These are phyloP conservation scores for Xanthoconium purpureum DNA, from an alignment of 768 basidiomycete genomes.

Conservation along the genomic window DNA sequence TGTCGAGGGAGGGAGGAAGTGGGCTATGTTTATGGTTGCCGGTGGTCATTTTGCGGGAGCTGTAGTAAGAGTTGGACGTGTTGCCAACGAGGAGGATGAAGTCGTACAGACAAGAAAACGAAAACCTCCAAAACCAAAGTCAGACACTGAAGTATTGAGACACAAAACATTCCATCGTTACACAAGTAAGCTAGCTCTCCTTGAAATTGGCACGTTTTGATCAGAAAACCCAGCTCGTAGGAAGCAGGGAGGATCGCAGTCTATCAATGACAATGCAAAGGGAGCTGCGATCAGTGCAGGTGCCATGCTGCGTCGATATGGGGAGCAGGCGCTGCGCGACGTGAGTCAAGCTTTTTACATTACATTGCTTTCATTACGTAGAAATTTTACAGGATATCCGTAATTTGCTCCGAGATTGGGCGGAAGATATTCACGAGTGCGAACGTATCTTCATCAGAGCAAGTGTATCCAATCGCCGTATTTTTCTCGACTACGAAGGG, in stretches of 20 bases:
- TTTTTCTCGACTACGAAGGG: conserved; percentile 87
- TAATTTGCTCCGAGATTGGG: conserved; percentile 78
- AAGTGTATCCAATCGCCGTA: conserved; percentile 79
- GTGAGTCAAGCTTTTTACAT: conserved; percentile 43
- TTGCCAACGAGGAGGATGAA: conserved; percentile 42
- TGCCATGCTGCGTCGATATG: conserved; percentile 89
- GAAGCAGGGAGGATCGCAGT: conserved; percentile 96
- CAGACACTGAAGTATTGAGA: conserved; percentile 75
- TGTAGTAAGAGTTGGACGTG: conserved; percentile 65
- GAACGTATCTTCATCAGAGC: conserved; percentile 93
- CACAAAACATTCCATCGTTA: conserved; percentile 99
- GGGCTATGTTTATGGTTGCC: conserved; percentile 96
- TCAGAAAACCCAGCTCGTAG: conserved; percentile 68
- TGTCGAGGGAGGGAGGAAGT: conserved; percentile 59
- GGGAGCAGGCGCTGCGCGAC: conserved; percentile 89
- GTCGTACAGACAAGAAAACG: conserved; percentile 44
- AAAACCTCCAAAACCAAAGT: conserved; percentile 62
- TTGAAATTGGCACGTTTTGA: conserved; percentile 1
- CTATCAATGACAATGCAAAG: conserved; percentile 88
- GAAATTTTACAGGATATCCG: conserved; percentile 71
- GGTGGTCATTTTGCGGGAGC: conserved; percentile 98
- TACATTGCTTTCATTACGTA: neutral
- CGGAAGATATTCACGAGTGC: conserved; percentile 78
- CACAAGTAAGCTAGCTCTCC: conserved; percentile 65
- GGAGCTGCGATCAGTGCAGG: conserved; percentile 92